Base-by-base conservation (phyloP, 2,329 filamentous ascomycete genomes). In the Calonectria honghensis region DNA sequence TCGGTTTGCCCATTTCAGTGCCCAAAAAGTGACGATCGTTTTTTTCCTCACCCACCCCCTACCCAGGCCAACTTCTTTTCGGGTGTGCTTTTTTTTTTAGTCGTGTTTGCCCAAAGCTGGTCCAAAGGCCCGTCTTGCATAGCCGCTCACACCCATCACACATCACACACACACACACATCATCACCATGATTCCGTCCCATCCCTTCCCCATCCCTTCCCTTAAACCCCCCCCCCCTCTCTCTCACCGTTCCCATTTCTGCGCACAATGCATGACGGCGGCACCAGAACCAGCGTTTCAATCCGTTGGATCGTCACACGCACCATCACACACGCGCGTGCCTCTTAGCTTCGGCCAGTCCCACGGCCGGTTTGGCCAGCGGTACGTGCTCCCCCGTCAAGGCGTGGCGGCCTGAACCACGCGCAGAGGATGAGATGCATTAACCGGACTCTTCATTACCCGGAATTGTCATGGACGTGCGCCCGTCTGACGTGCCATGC, bases 281-380 rank as follows among this genome's bases (percentile, higher is more conserved):
- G 57, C 24, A 63, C 57, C 35, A 63, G 57, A 63, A 39, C 57
- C 57, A 63, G 57, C 57, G 57, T 63, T 63, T 63, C 57, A 63
- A 63, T 63, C 57, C 35, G 13, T 16, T 41, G 57, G 13, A 41
- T 63, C 57, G 37, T 63, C 57, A 63, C 57, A 41, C 35, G 37
- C 57, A 27, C 57, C 45, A 24, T 48, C 45, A 63, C 57, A 63
- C 57, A 31, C 37, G n/a, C 57, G 57, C 24, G 35, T 41, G 29
- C 35, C 57, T 37, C n/a, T 37, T 61, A 27, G 57, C 57, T 61
- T 18, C 57, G 57, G 57, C 5, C 57, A 41, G 35, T 39, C 35
- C 37, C 57, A 63, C 37, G 37, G 32, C 57, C 57, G 57, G 35
- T 27, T 63, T 39, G 35, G 13, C 57, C 57, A 41, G 37, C 32